Percentiles rank a stretch among this genome's conserved stretches.
Conservation (phyloP, 2,329 filamentous ascomycete species). For the Aspergillus brasiliensis region DNA sequence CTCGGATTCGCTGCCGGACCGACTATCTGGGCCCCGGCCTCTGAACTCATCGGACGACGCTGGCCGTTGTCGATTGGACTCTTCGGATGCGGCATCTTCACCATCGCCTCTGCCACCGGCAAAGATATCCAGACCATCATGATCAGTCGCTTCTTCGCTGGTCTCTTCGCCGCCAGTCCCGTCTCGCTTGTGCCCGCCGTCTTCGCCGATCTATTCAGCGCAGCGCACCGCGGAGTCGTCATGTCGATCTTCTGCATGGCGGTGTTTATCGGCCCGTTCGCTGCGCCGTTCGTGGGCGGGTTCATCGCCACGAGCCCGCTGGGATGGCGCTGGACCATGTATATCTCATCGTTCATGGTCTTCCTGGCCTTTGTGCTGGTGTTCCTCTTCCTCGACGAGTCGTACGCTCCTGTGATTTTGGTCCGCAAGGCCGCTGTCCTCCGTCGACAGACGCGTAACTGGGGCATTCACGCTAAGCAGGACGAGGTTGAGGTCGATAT, state of each 20-base stretch:
- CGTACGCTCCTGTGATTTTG: constrained; percentile 51
- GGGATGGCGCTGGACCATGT: constrained; percentile 57
- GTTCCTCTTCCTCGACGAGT: constrained; percentile 54
- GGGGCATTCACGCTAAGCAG: constrained; percentile 61
- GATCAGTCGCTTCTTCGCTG: constrained; percentile 51
- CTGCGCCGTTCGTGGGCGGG: constrained; percentile 55
- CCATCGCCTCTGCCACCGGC: constrained; percentile 47
- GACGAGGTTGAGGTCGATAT: constrained; percentile 58
- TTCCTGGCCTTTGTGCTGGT: constrained; percentile 46
- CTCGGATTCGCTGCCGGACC: constrained; percentile 62
- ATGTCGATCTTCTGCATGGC: constrained; percentile 55
- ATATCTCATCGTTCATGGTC: constrained; percentile 57
- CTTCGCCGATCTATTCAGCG: constrained; percentile 54
- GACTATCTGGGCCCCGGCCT: constrained; percentile 63
- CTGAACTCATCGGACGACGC: constrained; percentile 62
- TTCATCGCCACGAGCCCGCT: constrained; percentile 53
- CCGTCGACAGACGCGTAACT: constrained; percentile 58
- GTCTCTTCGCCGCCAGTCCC: constrained; percentile 49
- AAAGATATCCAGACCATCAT: constrained; percentile 47
- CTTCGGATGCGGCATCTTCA: constrained; percentile 48
- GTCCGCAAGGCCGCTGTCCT: constrained; percentile 50
- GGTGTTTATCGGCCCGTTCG: constrained; percentile 53
- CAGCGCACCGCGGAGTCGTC: constrained; percentile 44
- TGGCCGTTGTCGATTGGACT: constrained; percentile 51
- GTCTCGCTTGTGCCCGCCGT: constrained; percentile 49